A percentile compares a stretch with the other conserved stretches of the same genome.
These are phyloP conservation scores for Epichloe elymi DNA, from an alignment of 2,329 filamentous ascomycete genomes.

Conservation along the genomic window DNA sequence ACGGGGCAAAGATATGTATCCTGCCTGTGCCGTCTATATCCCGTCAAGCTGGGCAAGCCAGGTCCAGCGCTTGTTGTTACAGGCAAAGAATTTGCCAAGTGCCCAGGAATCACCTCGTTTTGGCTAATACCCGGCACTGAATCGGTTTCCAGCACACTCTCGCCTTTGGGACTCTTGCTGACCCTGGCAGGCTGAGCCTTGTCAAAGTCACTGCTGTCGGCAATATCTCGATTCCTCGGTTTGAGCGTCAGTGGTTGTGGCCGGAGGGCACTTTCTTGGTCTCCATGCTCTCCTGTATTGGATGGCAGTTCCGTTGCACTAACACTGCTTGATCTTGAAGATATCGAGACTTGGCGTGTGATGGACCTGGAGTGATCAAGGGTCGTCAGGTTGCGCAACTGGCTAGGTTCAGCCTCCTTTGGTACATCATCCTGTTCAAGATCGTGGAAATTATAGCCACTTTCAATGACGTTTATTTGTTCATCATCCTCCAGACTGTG, in stretches of 20 bases:
- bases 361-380: not conserved
- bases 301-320: not conserved
- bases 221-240: not conserved
- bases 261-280: not conserved
- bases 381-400: not conserved
- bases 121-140: not conserved
- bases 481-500: not conserved
- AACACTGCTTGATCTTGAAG: not conserved
- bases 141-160: not conserved
- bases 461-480: not conserved
- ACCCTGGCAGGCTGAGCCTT: not conserved
- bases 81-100: not conserved
- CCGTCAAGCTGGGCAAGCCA: constrained; percentile 7
- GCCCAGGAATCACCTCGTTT: not conserved
- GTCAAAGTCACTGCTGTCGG: not conserved
- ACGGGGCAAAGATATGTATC: constrained; percentile 7
- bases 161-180: not conserved
- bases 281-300: not conserved
- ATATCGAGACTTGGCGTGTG: not conserved
- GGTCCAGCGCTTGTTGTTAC: not conserved
- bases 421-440: not conserved
- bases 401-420: not conserved
- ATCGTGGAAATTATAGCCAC: not conserved
- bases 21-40: constrained; percentile 6
- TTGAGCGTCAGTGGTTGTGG: constrained; percentile 1